phyloP scores from a whole-genome alignment of 2,329 filamentous ascomycete species.

The Ceratocystis cubensis region DNA sequence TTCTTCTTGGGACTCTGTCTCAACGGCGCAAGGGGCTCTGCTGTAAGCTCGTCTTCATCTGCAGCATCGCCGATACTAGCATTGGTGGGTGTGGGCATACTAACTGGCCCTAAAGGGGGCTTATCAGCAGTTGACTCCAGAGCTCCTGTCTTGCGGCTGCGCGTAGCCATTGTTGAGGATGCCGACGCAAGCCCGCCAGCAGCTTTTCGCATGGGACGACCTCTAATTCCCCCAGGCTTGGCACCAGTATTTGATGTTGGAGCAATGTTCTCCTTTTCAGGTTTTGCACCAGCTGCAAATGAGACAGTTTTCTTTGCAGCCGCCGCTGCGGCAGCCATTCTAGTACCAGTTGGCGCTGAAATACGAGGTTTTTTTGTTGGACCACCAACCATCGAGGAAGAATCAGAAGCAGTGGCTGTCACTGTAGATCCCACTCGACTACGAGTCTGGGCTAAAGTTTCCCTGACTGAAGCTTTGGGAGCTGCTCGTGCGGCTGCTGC shows the following conservation, averaged over 20 bases:
- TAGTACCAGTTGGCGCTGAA: constrained; percentile 24
- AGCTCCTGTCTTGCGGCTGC: constrained; percentile 14
- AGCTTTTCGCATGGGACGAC: constrained; percentile 37
- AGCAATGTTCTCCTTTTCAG: constrained; percentile 51
- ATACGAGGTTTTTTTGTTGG: constrained; percentile 34
- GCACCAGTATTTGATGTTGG: constrained; percentile 29
- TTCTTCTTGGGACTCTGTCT: constrained; percentile 44
- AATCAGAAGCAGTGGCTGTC: constrained; percentile 1
- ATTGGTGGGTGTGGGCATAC: constrained; percentile 44
- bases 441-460: not conserved
- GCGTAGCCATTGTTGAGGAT: constrained; percentile 11
- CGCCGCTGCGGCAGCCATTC: constrained; percentile 26
- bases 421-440: constrained; percentile 8
- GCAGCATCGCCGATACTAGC: not conserved
- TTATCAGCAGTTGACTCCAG: constrained; percentile 30
- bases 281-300: constrained; percentile 40
- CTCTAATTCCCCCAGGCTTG: constrained; percentile 31
- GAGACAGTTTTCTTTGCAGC: constrained; percentile 48
- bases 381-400: constrained; percentile 23
- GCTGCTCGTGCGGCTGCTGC: constrained; percentile 25
- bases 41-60: constrained; percentile 42
- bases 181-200: constrained; percentile 24
- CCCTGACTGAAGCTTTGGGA: constrained; percentile 16
- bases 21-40: constrained; percentile 38
- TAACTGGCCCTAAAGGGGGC: constrained; percentile 51